A percentile compares a stretch with the other conserved stretches of the same genome.
These are phyloP conservation scores for Leccinum truebloodii DNA, from an alignment of 768 basidiomycete species.

Conservation along the genomic window DNA sequence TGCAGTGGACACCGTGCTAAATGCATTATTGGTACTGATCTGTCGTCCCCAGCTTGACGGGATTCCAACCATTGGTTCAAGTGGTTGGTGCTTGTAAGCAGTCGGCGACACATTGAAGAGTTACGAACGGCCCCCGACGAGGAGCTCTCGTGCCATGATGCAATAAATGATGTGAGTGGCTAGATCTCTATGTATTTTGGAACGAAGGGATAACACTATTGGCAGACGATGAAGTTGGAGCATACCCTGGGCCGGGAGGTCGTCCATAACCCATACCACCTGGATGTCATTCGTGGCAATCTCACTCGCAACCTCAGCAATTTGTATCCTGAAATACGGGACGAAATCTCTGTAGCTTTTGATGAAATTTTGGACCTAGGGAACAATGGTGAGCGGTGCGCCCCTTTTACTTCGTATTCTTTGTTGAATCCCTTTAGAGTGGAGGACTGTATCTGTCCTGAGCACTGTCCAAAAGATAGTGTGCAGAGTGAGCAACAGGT, in stretches of 20 bases:
- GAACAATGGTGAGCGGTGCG: background rate
- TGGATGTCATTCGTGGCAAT: slow-evolving; percentile 12
- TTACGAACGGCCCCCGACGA: too few relatives aligned
- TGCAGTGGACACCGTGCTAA: too few relatives aligned
- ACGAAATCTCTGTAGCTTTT: too few relatives aligned
- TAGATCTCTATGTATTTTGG: background rate
- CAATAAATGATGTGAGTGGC: slow-evolving; percentile 9
- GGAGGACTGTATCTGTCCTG: background rate
- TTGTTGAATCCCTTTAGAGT: background rate
- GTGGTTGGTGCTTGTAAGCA: too few relatives aligned
- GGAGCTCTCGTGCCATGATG: slow-evolving; percentile 37
- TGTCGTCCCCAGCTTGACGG: too few relatives aligned
- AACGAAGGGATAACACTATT: background rate
- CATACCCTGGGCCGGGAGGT: slow-evolving; percentile 41
- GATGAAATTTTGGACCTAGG: background rate
- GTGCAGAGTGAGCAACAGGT: background rate
- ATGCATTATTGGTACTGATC: too few relatives aligned
- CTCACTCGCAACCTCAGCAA: too few relatives aligned
- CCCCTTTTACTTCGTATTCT: background rate
- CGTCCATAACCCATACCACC: slow-evolving; percentile 34
- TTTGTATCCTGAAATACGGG: background rate
- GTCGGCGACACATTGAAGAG: too few relatives aligned
- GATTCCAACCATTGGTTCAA: too few relatives aligned
- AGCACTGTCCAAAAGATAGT: background rate
- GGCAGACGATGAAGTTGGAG: slow-evolving; percentile 37